phyloP scores from a whole-genome alignment of 805 yeast species.

The Kodamaea hsintzibuensis region DNA sequence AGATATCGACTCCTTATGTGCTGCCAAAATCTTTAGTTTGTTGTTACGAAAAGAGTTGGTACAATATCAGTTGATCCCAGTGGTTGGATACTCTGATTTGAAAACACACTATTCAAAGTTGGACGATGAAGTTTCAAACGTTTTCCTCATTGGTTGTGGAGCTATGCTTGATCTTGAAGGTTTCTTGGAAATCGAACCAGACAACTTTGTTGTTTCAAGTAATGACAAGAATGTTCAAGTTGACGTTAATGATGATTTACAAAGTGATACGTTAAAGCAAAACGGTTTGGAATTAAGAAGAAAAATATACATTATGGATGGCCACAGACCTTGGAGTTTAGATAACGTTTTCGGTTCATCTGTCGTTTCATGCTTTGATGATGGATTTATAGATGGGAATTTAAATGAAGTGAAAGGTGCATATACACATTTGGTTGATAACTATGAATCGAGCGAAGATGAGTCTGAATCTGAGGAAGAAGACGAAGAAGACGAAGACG shows the following conservation, averaged over 20 bases:
- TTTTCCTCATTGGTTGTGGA: conserved; percentile 88
- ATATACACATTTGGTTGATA: conserved; percentile 50
- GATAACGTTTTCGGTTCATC: conserved; percentile 88
- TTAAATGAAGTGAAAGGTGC: conserved; percentile 60
- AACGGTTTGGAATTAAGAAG: conserved; percentile 39
- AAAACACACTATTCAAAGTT: conserved; percentile 59
- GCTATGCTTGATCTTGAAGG: conserved; percentile 84
- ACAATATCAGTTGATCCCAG: conserved; percentile 87
- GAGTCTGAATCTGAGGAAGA: conserved; percentile 40
- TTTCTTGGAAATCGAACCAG: conserved; percentile 63
- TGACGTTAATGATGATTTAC: conserved; percentile 24
- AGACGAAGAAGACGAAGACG: conserved; percentile 27
- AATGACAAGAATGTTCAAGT: conserved; percentile 17
- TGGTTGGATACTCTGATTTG: conserved; percentile 86
- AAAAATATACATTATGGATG: conserved; percentile 80
- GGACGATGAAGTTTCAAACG: conserved; percentile 74
- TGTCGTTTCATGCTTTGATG: conserved; percentile 80
- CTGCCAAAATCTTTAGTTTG: conserved; percentile 71
- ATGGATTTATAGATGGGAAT: conserved; percentile 69
- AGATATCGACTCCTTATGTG: conserved; percentile 89
- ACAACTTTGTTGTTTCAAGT: conserved; percentile 40
- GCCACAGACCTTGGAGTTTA: conserved; percentile 95
- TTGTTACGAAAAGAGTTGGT: conserved; percentile 78
- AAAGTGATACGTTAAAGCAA: conserved; percentile 15
- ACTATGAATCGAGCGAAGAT: conserved; percentile 35